These are phyloP conservation scores for Phytophthora pistaciae DNA, from an alignment of 352 stramenopile species.

Conservation along the genomic window DNA sequence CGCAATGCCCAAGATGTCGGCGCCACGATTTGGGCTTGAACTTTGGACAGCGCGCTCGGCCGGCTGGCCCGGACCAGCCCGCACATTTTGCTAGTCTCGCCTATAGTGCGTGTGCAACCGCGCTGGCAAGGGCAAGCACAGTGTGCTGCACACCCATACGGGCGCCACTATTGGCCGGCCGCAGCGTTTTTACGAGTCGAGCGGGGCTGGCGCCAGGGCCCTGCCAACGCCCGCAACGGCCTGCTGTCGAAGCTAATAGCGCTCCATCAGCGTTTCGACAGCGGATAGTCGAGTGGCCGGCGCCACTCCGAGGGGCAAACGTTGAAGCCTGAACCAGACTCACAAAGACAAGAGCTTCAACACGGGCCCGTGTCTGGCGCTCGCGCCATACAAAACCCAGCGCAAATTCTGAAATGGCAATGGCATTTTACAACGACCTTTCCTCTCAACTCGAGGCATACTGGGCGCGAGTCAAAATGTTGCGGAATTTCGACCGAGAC, in stretches of 20 bases:
- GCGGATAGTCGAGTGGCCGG: neutral
- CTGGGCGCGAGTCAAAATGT: constrained; percentile 16
- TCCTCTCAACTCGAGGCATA: constrained; percentile 22
- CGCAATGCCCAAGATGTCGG: constrained; percentile 28
- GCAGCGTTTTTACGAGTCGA: constrained; percentile 18
- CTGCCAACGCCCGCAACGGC: neutral
- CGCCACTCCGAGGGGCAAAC: neutral
- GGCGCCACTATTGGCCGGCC: neutral
- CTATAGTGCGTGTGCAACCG: constrained; percentile 9
- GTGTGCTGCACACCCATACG: too few relatives aligned
- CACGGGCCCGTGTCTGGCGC: constrained; percentile 3
- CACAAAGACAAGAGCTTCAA: constrained; percentile 16
- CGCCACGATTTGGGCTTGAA: constrained; percentile 38
- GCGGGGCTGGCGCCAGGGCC: neutral
- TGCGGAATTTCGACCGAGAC: constrained; percentile 10
- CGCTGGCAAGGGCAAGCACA: neutral
- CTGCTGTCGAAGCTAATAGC: neutral
- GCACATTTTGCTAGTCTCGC: constrained; percentile 21
- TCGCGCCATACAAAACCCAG: too few relatives aligned
- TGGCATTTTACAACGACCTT: constrained; percentile 16
- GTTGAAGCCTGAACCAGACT: neutral
- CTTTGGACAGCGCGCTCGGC: constrained; percentile 4
- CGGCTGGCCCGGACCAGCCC: neutral
- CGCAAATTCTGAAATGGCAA: constrained; percentile 8
- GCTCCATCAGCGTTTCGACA: neutral